These are phyloP conservation scores for Kodamaea anthophila DNA, from an alignment of 1,139 yeast genomes.

Conservation along the genomic window DNA sequence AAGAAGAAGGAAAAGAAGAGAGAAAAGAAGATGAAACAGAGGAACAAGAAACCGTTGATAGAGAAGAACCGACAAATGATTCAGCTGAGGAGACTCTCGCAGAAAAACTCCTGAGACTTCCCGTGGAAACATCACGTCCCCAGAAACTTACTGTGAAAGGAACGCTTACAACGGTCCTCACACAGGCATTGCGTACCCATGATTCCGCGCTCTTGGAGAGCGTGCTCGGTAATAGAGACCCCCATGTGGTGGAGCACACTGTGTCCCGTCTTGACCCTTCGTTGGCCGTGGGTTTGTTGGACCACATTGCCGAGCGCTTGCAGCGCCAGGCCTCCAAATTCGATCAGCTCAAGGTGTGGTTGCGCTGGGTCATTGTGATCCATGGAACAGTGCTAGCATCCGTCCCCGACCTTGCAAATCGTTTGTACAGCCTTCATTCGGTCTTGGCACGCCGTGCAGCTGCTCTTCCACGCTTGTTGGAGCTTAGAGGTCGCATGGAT, in stretches of 20 bases:
- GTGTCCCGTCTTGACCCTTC: slow-evolving; percentile 64
- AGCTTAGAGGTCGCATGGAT: slow-evolving; percentile 76
- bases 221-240: slow-evolving; percentile 73
- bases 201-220: slow-evolving; percentile 72
- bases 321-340: slow-evolving; percentile 62
- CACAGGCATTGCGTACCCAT: slow-evolving; percentile 68
- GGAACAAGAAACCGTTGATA: too few species aligned
- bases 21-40: too few species aligned
- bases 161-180: slow-evolving; percentile 57
- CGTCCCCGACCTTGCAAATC: slow-evolving; percentile 60
- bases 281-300: slow-evolving; percentile 69
- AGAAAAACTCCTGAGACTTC: slow-evolving; percentile 48
- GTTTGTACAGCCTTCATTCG: slow-evolving; percentile 71
- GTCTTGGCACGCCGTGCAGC: slow-evolving; percentile 70
- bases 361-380: slow-evolving; percentile 83
- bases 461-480: slow-evolving; percentile 71
- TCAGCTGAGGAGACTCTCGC: slow-evolving; percentile 47
- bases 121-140: slow-evolving; percentile 19
- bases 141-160: slow-evolving; percentile 34
- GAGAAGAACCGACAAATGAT: too few species aligned
- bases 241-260: slow-evolving; percentile 65
- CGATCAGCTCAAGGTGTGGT: slow-evolving; percentile 78
- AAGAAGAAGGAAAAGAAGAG: too few species aligned
- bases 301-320: slow-evolving; percentile 77
- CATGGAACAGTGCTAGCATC: slow-evolving; percentile 79